Evolutionary conservation across 257 asterid genomes (phyloP).

Genomic region (Thymus quinquecostatus): DNA sequence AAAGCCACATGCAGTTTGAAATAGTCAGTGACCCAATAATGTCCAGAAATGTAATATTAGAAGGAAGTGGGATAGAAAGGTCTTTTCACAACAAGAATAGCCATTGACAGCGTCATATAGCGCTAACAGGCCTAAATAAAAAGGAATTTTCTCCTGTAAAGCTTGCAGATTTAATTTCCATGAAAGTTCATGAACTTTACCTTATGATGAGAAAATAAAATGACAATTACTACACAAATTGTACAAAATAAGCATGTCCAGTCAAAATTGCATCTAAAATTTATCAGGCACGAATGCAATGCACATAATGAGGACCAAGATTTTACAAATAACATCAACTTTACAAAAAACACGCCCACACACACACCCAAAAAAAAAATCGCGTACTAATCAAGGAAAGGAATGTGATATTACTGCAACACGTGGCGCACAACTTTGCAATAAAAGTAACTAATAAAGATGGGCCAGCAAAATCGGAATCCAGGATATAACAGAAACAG

Average conservation of each 20-base stretch:
- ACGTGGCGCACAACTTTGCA: conserved; percentile 22
- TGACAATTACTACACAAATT: background rate
- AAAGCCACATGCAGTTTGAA: conserved; percentile 10
- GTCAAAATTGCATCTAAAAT: too few relatives aligned
- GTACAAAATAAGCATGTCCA: background rate
- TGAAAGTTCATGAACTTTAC: background rate
- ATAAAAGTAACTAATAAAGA: conserved; percentile 18
- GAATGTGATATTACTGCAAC: conserved; percentile 22
- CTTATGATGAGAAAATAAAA: background rate
- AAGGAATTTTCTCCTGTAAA: background rate
- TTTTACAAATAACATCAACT: background rate
- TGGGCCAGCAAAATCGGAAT: conserved; percentile 20
- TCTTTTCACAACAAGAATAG: background rate
- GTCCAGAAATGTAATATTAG: background rate
- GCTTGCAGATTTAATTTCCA: conserved; percentile 12
- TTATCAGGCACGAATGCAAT: background rate
- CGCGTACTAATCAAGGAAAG: too few relatives aligned
- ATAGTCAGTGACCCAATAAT: too few relatives aligned
- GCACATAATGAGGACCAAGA: conserved; percentile 16
- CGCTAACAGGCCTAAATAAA: background rate
- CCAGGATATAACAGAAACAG: conserved; percentile 3
- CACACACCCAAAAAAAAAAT: too few relatives aligned
- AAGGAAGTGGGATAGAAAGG: background rate
- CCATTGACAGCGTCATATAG: background rate
- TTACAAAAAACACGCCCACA: background rate